Conservation (phyloP, 1,284 basidiomycete species). For the Pholiota adiposa region DNA sequence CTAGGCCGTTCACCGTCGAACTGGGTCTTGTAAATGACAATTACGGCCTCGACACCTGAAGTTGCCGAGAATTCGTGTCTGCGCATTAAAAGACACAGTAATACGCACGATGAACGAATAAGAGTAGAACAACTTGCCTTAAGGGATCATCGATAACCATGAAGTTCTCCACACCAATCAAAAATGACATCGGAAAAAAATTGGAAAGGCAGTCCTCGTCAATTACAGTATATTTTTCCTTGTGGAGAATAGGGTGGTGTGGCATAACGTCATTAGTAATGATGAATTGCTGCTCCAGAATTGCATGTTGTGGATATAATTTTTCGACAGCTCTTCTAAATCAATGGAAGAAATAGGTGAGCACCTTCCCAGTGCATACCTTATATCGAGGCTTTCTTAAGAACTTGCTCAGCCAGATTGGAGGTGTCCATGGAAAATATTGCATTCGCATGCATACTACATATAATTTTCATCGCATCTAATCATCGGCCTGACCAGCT, state of each 20-base stretch:
- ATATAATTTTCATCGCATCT: conserved; percentile 25
- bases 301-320: no score
- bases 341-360: neutral
- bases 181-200: no score
- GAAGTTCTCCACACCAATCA: no score
- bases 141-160: no score
- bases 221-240: conserved; percentile 1
- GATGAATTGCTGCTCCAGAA: neutral
- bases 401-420: neutral
- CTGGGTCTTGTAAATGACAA: no score
- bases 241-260: neutral
- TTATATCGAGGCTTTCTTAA: no score
- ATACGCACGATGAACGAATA: neutral
- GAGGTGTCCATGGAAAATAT: conserved; percentile 1
- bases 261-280: neutral
- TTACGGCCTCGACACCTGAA: no score
- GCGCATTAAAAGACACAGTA: no score
- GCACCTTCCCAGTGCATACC: no score
- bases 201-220: no score
- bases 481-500: conserved; percentile 64
- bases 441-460: conserved; percentile 4
- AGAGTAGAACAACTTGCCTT: no score
- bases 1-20: neutral
- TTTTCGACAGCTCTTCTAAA: neutral
- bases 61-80: neutral